phyloP scores from a whole-genome alignment of 2,329 filamentous ascomycete genomes.

The Diatrype stigma region DNA sequence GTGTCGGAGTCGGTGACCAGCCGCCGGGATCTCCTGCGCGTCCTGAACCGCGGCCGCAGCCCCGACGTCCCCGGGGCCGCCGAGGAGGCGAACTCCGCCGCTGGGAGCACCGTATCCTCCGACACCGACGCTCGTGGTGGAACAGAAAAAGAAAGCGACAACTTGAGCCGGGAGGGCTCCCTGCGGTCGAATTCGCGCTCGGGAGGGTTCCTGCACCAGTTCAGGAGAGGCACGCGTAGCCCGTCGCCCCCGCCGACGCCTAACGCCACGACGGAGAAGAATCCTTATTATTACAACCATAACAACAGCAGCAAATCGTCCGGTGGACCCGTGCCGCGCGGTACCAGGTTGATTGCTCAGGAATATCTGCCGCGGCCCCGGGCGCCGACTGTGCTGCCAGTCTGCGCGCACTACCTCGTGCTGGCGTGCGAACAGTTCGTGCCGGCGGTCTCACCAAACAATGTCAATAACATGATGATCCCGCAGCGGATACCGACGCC shows the following conservation, averaged over 20 bases:
- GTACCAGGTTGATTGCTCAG: not conserved
- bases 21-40: constrained; percentile 45
- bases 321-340: constrained; percentile 24
- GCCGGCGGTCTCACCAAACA: not conserved
- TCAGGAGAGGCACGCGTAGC: constrained; percentile 1
- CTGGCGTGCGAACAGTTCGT: constrained; percentile 3
- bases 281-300: constrained; percentile 20
- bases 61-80: constrained; percentile 29
- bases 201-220: constrained; percentile 6
- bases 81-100: constrained; percentile 18
- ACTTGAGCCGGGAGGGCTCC: constrained; percentile 7
- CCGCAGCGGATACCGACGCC: constrained; percentile 8
- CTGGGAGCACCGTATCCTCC: constrained; percentile 6
- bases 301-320: too few species aligned
- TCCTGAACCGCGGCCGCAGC: constrained; percentile 38
- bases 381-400: constrained; percentile 11
- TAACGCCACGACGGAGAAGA: not conserved
- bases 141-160: constrained; percentile 3
- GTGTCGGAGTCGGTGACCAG: constrained; percentile 50
- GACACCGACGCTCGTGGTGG: constrained; percentile 1
- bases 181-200: constrained; percentile 5
- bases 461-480: too few species aligned
- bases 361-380: not conserved
- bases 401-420: constrained; percentile 18
- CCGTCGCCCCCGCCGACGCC: constrained; percentile 1